phyloP scores from a whole-genome alignment of 176 grass and related monocot species.

The Triticum timopheevii region DNA sequence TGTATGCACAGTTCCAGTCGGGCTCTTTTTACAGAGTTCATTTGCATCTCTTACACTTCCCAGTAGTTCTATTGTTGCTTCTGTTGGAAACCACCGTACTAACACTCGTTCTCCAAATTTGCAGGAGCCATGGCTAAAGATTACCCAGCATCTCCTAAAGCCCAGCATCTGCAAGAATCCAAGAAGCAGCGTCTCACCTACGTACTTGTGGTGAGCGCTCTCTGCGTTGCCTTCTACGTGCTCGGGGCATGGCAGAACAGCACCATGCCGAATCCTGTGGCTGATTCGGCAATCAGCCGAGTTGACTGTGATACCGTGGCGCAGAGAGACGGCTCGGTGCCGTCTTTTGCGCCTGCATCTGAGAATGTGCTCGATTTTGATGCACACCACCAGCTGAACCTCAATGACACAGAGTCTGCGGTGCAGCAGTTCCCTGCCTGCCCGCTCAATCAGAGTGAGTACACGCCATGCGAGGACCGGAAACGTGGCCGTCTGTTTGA shows the following conservation, averaged over 20 bases:
- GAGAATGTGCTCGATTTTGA: conserved; percentile 59
- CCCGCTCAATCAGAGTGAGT: conserved; percentile 79
- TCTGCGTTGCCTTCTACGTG: conserved; percentile 82
- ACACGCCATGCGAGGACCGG: conserved; percentile 86
- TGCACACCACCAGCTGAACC: conserved; percentile 63
- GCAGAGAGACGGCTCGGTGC: conserved; percentile 25
- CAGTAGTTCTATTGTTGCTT: too few species aligned
- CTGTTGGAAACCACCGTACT: background rate
- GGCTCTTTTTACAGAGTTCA: too few species aligned
- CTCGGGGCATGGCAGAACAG: conserved; percentile 90
- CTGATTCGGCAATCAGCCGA: conserved; percentile 28
- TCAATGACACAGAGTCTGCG: conserved; percentile 27
- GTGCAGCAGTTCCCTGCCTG: conserved; percentile 56
- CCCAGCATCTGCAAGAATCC: conserved; percentile 64
- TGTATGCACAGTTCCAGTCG: too few species aligned
- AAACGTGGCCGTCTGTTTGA: conserved; percentile 65
- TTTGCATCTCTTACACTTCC: too few species aligned
- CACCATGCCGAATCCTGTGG: conserved; percentile 34
- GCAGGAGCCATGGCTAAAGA: conserved; percentile 89
- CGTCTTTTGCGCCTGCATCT: conserved; percentile 29
- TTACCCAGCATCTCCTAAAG: conserved; percentile 68
- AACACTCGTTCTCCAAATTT: conserved; percentile 37
- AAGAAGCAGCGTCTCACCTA: conserved; percentile 80
- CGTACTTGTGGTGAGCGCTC: conserved; percentile 55
- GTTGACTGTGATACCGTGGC: conserved; percentile 35